phyloP scores from a whole-genome alignment of 2,329 filamentous ascomycete genomes.

The Colletotrichum gloeosporioides region DNA sequence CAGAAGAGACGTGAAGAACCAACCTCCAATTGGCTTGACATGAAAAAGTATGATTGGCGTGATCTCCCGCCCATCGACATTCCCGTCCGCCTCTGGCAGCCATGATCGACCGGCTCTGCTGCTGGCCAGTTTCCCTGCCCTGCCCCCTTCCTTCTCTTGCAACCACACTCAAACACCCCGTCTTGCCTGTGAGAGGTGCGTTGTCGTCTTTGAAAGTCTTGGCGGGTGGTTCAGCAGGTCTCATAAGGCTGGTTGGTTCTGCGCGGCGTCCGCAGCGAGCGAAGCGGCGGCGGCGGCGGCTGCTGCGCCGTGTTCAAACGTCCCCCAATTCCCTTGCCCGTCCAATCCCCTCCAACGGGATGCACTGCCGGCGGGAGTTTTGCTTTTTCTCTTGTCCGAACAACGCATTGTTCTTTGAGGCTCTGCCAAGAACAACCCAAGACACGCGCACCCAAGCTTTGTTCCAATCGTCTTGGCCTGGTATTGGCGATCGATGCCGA shows the following conservation, averaged over 20 bases:
- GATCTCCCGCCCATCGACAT: not conserved
- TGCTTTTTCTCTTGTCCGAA: not conserved
- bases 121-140: not conserved
- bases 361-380: not conserved
- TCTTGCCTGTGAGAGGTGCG: not conserved
- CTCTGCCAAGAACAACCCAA: not conserved
- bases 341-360: not conserved
- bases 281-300: not conserved
- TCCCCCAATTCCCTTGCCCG: not conserved
- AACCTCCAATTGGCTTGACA: not conserved
- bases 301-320: not conserved
- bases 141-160: not conserved
- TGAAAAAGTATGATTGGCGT: not conserved
- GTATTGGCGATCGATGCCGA: not conserved
- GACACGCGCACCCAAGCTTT: not conserved
- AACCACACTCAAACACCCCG: not conserved
- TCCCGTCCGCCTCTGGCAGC: not conserved
- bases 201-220: not conserved
- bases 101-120: not conserved
- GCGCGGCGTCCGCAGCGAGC: not conserved
- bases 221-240: not conserved
- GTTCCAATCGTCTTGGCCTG: not conserved
- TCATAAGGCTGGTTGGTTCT: not conserved
- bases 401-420: not conserved
- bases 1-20: not conserved